Base-by-base conservation (phyloP, 805 yeast species). In the Kodamaea hsintzibuensis region DNA sequence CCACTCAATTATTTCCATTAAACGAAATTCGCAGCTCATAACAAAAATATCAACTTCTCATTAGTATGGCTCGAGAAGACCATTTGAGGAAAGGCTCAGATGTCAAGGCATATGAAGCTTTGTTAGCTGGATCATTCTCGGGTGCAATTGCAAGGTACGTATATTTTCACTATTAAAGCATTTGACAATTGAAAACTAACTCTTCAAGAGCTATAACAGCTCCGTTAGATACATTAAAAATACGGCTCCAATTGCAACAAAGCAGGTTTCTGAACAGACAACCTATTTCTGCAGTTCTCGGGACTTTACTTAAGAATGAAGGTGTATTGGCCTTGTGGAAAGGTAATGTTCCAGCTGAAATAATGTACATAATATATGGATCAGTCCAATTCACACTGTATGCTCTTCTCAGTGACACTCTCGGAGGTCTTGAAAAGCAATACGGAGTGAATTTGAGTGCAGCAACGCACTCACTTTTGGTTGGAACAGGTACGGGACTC, bases 271-370 rank as follows among this genome's bases (percentile, higher is more conserved):
- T 53, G 55, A 16, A 57, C 16, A 46, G 59, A 4, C 53, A 6
- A 51, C 49, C 42, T 42, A 51, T 30, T 7, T 12, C 14, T 12
- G 60, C 9, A 78, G 82, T 2, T 0, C 66, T 82, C 47, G 57
- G 56, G 12, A 67, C 73, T 1, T 78, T 91, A 1, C 57, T 79
- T 1, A 65, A 67, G 16, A 76, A 82, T 35, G 98, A 93, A 68
- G 96, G 96, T 1, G 42, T 86, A 0, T 56, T 68, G 12, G 93
- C 91, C 0, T 75, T 93, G n/a, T 95, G 98, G 98, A 92, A 91
- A 67, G 99, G 99, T 0, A 95, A 95, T 65, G 79, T 90, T 0
- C 96, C 99, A 0, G 99, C 98, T 0, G 91, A 91, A 58, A 68
- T 84, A 39, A 82, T 95, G 84, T 95, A 95, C 63, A 73, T 93